Conservation (phyloP, 495 filamentous ascomycete genomes). For the Hyaloscypha variabilis region DNA sequence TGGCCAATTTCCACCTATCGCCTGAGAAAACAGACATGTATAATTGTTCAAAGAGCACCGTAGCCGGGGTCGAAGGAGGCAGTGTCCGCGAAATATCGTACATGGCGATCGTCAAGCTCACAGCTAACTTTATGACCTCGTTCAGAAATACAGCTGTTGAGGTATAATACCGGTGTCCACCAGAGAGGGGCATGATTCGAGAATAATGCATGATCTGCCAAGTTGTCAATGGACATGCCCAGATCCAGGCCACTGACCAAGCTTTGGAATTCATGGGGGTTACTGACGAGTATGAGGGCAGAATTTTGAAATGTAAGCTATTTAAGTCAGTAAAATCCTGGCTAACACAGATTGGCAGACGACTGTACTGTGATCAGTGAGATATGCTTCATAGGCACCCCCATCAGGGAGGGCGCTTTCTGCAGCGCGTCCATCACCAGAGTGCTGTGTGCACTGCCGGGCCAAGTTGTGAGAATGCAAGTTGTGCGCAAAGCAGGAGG, state of each 20-base stretch:
- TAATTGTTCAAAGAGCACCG: conserved; percentile 79
- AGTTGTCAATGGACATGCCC: conserved; percentile 16
- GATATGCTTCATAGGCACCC: conserved; percentile 73
- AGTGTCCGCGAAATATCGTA: conserved; percentile 81
- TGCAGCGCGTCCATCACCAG: conserved; percentile 27
- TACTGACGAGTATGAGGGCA: conserved; percentile 69
- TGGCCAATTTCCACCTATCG: conserved; percentile 96
- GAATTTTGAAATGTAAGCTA: conserved; percentile 84
- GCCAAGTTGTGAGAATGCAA: neutral
- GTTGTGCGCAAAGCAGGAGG: neutral
- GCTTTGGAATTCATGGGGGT: neutral
- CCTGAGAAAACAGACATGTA: conserved; percentile 79
- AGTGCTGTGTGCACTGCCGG: neutral
- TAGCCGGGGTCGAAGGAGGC: conserved; percentile 74
- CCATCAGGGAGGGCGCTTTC: conserved; percentile 49
- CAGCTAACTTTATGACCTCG: conserved; percentile 86
- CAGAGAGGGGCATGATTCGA: conserved; percentile 80
- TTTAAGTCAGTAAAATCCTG: conserved; percentile 30
- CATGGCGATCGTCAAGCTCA: conserved; percentile 83
- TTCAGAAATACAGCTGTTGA: conserved; percentile 95
- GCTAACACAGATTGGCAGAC: neutral
- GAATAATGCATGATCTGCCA: conserved; percentile 82
- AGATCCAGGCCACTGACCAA: conserved; percentile 1
- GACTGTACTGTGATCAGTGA: conserved; percentile 74
- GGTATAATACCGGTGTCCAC: conserved; percentile 84